These are phyloP conservation scores for Bonia amplexicaulis DNA, from an alignment of 176 grass and related monocot species.

Conservation along the genomic window DNA sequence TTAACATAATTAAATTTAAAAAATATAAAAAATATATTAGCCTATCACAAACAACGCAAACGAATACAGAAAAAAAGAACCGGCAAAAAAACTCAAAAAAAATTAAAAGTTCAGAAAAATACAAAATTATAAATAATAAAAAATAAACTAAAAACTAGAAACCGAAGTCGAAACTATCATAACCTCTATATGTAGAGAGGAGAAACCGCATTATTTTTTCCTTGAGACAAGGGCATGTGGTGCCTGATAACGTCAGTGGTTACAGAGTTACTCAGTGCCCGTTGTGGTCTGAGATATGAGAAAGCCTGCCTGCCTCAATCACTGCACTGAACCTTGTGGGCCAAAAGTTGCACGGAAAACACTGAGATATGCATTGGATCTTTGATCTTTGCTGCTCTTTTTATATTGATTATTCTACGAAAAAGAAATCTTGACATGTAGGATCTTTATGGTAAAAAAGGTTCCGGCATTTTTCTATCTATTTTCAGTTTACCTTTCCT, in stretches of 20 bases:
- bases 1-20: too few species aligned
- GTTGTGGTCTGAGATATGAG: neutral
- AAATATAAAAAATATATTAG: too few species aligned
- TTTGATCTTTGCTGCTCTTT: neutral
- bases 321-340: neutral
- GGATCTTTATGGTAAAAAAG: neutral
- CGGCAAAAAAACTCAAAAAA: too few species aligned
- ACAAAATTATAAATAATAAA: too few species aligned
- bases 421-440: neutral
- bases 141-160: too few species aligned
- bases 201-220: neutral
- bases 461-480: neutral
- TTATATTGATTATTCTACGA: neutral
- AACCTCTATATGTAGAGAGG: neutral
- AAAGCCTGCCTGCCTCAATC: conserved; percentile 20
- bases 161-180: too few species aligned
- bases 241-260: neutral
- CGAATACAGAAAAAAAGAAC: too few species aligned
- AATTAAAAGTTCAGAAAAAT: too few species aligned
- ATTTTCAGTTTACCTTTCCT: neutral
- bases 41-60: too few species aligned
- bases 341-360: neutral
- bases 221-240: conserved; percentile 29
- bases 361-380: neutral
- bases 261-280: neutral